These are phyloP conservation scores for Esteya vermicola DNA, from an alignment of 2,329 filamentous ascomycete genomes.

Conservation along the genomic window DNA sequence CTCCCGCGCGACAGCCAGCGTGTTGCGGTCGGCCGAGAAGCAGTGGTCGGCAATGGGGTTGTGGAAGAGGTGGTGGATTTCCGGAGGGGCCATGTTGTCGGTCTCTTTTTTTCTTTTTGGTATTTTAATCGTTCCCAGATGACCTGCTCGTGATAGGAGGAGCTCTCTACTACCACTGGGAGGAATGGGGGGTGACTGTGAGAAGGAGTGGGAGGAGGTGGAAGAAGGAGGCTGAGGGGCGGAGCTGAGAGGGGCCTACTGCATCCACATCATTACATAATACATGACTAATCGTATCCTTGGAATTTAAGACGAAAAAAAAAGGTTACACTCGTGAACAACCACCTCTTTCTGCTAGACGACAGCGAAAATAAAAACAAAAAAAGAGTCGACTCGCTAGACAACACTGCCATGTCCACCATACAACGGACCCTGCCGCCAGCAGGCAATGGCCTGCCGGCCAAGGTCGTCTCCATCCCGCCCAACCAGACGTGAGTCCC, in stretches of 20 bases:
- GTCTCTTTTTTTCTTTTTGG: background rate
- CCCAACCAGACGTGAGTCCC: constrained; percentile 62
- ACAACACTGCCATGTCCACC: constrained; percentile 17
- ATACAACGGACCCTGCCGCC: constrained; percentile 16
- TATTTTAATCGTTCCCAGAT: background rate
- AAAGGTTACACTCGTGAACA: too few species aligned
- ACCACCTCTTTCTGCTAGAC: too few species aligned
- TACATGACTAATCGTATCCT: too few species aligned
- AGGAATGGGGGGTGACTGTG: constrained; percentile 1
- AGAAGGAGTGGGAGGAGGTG: background rate
- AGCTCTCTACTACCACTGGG: constrained; percentile 88
- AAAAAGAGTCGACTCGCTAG: background rate
- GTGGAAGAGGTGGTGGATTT: constrained; percentile 96
- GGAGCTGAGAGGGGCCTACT: too few species aligned
- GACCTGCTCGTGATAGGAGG: constrained; percentile 55
- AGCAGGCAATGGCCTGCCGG: constrained; percentile 14
- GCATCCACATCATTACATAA: too few species aligned
- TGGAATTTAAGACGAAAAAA: too few species aligned
- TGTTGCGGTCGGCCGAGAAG: constrained; percentile 83
- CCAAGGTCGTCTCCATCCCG: constrained; percentile 36
- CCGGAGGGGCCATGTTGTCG: constrained; percentile 60
- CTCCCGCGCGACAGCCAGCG: constrained; percentile 82
- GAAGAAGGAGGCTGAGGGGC: too few species aligned
- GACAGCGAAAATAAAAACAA: background rate
- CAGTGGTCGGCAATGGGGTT: constrained; percentile 94